Evolutionary conservation across 306 rosid genomes (phyloP).

Genomic region (Alnus rubra): DNA sequence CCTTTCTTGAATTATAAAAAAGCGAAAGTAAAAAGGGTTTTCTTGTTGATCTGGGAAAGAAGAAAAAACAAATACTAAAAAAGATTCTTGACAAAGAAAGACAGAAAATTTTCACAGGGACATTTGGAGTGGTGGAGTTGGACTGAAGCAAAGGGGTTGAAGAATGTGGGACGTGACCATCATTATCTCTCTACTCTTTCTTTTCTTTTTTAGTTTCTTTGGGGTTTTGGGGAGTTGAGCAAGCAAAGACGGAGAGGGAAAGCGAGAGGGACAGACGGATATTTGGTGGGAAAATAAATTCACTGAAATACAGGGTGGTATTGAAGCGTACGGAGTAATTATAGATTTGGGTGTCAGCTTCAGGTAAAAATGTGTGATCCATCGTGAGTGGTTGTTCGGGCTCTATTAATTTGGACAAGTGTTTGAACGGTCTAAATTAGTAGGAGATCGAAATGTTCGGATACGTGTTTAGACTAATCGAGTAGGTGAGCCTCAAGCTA

Average conservation of each 20-base stretch:
- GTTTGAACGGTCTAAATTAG: too few relatives aligned
- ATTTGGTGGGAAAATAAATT: constrained; percentile 23
- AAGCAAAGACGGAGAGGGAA: constrained; percentile 24
- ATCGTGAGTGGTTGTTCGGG: too few relatives aligned
- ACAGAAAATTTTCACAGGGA: constrained; percentile 11
- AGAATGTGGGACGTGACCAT: constrained; percentile 59
- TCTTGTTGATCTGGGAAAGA: constrained; percentile 22
- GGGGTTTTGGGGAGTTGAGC: constrained; percentile 45
- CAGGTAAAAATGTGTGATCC: background rate
- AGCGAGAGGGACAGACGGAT: background rate
- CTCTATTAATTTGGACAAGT: too few relatives aligned
- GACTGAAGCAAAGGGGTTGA: constrained; percentile 39
- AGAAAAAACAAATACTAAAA: constrained; percentile 16
- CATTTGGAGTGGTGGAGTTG: constrained; percentile 37
- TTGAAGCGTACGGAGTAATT: background rate
- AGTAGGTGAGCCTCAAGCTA: too few relatives aligned
- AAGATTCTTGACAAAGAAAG: constrained; percentile 5
- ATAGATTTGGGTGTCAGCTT: background rate
- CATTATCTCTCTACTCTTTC: constrained; percentile 32
- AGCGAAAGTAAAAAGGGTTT: constrained; percentile 13
- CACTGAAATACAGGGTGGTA: background rate
- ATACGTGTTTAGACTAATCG: too few relatives aligned
- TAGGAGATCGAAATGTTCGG: too few relatives aligned
- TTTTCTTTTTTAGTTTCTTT: background rate
- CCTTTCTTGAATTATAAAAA: constrained; percentile 44